These are phyloP conservation scores for Diaporthe sp. DNA, from an alignment of 2,329 filamentous ascomycete genomes.

Conservation along the genomic window DNA sequence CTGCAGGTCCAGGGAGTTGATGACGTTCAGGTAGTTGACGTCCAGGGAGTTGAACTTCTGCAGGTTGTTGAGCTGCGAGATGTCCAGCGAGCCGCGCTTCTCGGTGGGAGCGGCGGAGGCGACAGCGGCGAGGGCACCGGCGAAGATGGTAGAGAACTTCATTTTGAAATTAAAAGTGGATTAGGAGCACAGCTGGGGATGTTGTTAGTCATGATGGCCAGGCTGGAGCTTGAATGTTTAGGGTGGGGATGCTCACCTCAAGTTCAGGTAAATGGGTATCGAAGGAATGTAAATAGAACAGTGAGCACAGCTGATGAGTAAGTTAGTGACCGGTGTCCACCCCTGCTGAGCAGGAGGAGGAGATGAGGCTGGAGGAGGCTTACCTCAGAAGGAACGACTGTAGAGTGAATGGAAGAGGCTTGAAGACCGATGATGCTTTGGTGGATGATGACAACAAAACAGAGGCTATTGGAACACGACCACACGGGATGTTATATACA, in stretches of 20 bases:
- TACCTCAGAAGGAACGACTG: slow-evolving; percentile 63
- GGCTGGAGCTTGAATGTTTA: slow-evolving; percentile 37
- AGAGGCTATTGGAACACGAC: slow-evolving; percentile 41
- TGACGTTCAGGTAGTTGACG: slow-evolving; percentile 59
- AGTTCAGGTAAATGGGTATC: slow-evolving; percentile 51
- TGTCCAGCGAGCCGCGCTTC: slow-evolving; percentile 53
- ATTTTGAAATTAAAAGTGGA: slow-evolving; percentile 54
- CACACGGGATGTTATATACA: slow-evolving; percentile 55
- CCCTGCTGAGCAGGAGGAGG: no score
- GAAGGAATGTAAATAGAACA: slow-evolving; percentile 59
- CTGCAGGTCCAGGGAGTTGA: slow-evolving; percentile 60
- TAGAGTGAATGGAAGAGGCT: slow-evolving; percentile 51
- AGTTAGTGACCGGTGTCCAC: slow-evolving; percentile 42
- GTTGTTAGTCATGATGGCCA: not conserved
- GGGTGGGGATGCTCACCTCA: slow-evolving; percentile 43
- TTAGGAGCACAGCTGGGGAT: slow-evolving; percentile 58
- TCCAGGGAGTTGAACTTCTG: slow-evolving; percentile 54
- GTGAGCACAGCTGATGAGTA: slow-evolving; percentile 60
- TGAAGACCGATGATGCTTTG: slow-evolving; percentile 45
- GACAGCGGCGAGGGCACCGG: slow-evolving; percentile 59
- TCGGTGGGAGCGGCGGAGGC: slow-evolving; percentile 58
- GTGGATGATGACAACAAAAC: slow-evolving; percentile 52
- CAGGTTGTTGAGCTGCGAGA: slow-evolving; percentile 55
- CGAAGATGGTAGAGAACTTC: slow-evolving; percentile 61
- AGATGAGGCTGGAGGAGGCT: slow-evolving; percentile 38